These are phyloP conservation scores for Apiospora malaysiana DNA, from an alignment of 2,329 filamentous ascomycete species.

Conservation along the genomic window DNA sequence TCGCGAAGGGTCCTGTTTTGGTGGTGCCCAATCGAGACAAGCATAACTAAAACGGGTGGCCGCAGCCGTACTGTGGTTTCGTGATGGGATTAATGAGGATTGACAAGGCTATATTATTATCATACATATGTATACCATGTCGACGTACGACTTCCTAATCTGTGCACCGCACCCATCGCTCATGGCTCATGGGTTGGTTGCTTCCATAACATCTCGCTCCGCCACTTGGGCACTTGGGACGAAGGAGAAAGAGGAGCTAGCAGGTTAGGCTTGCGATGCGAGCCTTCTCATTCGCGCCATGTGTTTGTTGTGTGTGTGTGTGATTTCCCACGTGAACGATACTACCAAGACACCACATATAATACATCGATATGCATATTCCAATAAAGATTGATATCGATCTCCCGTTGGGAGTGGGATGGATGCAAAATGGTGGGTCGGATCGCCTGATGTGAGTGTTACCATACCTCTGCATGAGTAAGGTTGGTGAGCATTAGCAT, in stretches of 20 bases:
- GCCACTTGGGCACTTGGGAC: constrained; percentile 5
- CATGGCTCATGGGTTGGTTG: too few species aligned
- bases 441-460: constrained; percentile 10
- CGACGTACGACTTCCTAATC: too few species aligned
- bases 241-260: background rate
- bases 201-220: background rate
- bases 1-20: background rate
- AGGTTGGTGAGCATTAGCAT: too few species aligned
- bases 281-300: background rate
- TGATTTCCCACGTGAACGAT: background rate
- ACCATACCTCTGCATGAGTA: background rate
- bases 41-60: background rate
- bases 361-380: background rate
- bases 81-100: background rate
- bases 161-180: background rate
- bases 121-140: too few species aligned
- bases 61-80: background rate
- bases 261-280: background rate
- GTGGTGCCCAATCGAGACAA: constrained; percentile 4
- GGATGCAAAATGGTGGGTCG: constrained; percentile 3
- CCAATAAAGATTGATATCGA: constrained; percentile 8
- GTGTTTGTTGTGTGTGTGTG: background rate
- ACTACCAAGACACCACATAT: background rate
- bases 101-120: background rate
- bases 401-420: constrained; percentile 5